Percentiles rank a stretch among this genome's conserved stretches.
phyloP scores from a whole-genome alignment of 345 rosid species.

The Syzygium grande region DNA sequence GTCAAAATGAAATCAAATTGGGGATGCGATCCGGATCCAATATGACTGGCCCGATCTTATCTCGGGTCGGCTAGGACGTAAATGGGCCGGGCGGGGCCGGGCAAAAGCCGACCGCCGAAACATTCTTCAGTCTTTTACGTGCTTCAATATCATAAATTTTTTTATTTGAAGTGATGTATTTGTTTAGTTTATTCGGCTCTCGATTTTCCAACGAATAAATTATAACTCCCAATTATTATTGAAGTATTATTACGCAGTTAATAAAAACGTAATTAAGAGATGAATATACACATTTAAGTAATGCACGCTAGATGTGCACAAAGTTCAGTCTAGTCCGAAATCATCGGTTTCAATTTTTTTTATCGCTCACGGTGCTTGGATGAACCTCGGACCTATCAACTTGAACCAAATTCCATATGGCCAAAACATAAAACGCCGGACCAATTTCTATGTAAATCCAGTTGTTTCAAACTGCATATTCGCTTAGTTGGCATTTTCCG shows the following conservation, averaged over 20 bases:
- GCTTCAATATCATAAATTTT: neutral
- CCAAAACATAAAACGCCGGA: neutral
- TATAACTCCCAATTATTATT: neutral
- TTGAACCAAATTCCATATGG: neutral
- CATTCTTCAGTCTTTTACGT: neutral
- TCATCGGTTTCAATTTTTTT: neutral
- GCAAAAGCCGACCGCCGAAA: neutral
- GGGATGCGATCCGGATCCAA: neutral
- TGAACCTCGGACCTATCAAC: accelerated
- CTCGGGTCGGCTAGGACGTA: neutral
- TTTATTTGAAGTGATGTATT: neutral
- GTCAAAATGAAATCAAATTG: neutral
- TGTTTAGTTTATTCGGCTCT: neutral
- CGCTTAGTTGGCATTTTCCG: neutral
- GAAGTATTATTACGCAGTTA: neutral
- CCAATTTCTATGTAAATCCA: neutral
- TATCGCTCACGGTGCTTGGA: accelerated
- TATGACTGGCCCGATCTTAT: neutral
- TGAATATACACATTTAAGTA: neutral
- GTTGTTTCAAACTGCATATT: neutral
- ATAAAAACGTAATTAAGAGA: neutral
- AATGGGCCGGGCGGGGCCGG: neutral
- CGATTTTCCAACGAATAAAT: neutral
- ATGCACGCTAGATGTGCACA: neutral
- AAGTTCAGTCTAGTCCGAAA: neutral